Evolutionary conservation across 2,329 filamentous ascomycete species (phyloP), one percentile per base, ranked within the genome.

Genomic region (Calycina herbarum): DNA sequence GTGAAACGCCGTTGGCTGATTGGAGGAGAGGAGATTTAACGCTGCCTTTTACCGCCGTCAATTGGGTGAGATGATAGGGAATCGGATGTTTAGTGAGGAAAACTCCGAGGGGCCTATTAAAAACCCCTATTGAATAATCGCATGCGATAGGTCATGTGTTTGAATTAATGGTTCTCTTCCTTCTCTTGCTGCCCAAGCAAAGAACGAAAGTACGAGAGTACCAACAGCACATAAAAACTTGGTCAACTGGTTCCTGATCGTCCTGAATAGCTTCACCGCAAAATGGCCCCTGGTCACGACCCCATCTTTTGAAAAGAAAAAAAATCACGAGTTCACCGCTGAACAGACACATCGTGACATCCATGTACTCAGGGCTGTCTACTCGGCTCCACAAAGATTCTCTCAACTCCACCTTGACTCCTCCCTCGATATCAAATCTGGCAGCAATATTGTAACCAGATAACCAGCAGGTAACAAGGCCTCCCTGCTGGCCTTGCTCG

Each of bases 21-120:
- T 64, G 42, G 33, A 15, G 45, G 17, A 6, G 20, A 24, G 45
- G 45, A 11, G 40, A 58, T 40, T 66, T 63, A 54, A 64, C 64
- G 64, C 64, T 61, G 62, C 57, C 64, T 68, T 24, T 51, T 13
- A 5, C 31, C 45, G 45, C 45, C 45, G 45, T 51, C 45, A n/a
- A 51, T 51, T 51, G 45, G 45, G 45, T 20, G 45, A 51, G n/a
- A 51, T 8, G n/a, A 51, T 20, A 20, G 17, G 17, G 17, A n/a
- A 48, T 48, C 42, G n/a, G 42, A 20, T 20, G 5, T 24, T 10
- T n/a, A 20, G 5, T 45, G 42, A 20, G 42, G 24, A 48, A 48
- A 20, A 3, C n/a, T 48, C 42, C 42, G 42, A 48, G 42, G 42
- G n/a, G 11, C 45, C 13, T 45, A n/a, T 20, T 7, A 45, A 33